Percentiles rank a stretch among this genome's conserved stretches.
Evolutionary conservation across 768 basidiomycete genomes (phyloP).

Genomic region (Leccinum fibrillosum): DNA sequence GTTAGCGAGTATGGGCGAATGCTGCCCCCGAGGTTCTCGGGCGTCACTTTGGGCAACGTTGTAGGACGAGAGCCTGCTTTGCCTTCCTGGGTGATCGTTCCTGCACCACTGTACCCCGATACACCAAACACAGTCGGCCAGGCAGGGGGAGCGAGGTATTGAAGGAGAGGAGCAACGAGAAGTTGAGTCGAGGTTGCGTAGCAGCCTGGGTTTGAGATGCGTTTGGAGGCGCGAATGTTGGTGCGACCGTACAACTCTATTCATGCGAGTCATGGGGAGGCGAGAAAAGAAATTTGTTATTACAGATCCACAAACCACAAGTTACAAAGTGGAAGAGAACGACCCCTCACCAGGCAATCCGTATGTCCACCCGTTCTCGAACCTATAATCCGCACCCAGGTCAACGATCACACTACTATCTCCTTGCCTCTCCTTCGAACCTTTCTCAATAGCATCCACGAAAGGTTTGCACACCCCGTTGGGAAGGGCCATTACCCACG

Average conservation of each 20-base stretch:
- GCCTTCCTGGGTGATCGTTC: conserved; percentile 68
- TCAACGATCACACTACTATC: conserved; percentile 78
- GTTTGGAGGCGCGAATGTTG: conserved; percentile 62
- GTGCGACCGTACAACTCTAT: conserved; percentile 85
- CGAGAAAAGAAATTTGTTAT: conserved; percentile 35
- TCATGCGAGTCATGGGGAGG: conserved; percentile 13
- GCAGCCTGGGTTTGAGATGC: conserved; percentile 97
- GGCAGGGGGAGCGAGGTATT: conserved; percentile 54
- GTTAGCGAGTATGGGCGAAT: conserved; percentile 87
- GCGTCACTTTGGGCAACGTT: conserved; percentile 78
- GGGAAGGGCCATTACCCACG: conserved; percentile 99
- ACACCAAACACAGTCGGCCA: conserved; percentile 88
- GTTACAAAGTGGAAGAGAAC: conserved; percentile 30
- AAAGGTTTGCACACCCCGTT: conserved; percentile 97
- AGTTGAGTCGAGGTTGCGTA: conserved; percentile 94
- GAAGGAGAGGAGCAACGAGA: conserved; percentile 84
- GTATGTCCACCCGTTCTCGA: conserved; percentile 94
- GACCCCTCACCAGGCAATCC: conserved; percentile 93
- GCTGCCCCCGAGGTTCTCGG: conserved; percentile 71
- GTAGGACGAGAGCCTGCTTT: conserved; percentile 63
- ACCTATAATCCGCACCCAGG: conserved; percentile 91
- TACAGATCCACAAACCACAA: conserved; percentile 31
- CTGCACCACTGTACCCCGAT: conserved; percentile 94
- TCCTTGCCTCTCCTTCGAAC: conserved; percentile 50
- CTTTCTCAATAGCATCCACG: conserved; percentile 89